Percentiles rank a stretch among this genome's conserved stretches.
These are phyloP conservation scores for Posidonia australis DNA, from an alignment of 106 monocot species.

Conservation along the genomic window DNA sequence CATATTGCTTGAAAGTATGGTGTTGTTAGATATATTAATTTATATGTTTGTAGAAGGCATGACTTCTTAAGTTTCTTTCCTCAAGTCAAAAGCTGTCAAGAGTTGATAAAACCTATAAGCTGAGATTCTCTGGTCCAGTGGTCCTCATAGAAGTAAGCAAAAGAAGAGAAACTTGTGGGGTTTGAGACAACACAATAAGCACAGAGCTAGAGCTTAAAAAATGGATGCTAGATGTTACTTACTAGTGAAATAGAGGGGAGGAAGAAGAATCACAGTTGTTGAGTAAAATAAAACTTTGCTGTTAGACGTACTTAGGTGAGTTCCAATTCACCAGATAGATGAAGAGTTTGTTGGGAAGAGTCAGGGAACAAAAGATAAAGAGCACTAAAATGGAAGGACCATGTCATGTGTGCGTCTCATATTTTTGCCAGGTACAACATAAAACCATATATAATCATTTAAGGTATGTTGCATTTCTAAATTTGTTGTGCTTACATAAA, in stretches of 20 bases:
- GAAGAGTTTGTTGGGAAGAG: background rate
- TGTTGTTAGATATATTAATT: too few relatives aligned
- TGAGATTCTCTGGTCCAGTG: conserved; percentile 4
- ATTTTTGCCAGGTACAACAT: background rate
- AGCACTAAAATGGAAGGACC: background rate
- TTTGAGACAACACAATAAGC: background rate
- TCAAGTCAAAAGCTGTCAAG: conserved; percentile 9
- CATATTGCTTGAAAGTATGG: too few relatives aligned
- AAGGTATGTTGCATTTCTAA: background rate
- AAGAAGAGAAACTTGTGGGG: background rate
- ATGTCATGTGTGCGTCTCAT: background rate
- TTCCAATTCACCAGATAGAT: background rate
- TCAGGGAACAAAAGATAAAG: background rate
- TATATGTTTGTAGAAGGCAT: too few relatives aligned
- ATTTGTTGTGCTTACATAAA: background rate
- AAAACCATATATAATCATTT: background rate
- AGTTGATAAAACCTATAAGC: conserved; percentile 1
- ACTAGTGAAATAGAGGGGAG: background rate
- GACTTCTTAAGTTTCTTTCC: background rate
- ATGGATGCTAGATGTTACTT: background rate
- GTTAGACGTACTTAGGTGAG: background rate
- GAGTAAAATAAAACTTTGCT: background rate
- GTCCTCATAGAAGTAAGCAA: background rate
- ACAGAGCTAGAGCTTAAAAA: background rate
- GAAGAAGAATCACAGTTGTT: background rate